Conservation (phyloP, 2,329 filamentous ascomycete species). For the Blumeria hordei region DNA sequence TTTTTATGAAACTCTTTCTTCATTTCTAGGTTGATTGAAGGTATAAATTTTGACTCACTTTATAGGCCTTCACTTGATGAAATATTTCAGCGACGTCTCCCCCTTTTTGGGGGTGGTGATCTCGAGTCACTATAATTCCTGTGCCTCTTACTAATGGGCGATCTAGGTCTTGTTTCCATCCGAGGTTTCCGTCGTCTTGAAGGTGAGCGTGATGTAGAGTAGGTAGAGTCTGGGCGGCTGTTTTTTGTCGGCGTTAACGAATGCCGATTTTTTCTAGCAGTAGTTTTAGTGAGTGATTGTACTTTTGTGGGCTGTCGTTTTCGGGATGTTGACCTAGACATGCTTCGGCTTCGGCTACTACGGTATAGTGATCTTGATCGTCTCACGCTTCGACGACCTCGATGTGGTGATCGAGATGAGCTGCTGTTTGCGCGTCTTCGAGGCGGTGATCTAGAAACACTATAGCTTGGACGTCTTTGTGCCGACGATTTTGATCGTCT, state of each 20-base stretch:
- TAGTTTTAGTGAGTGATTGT: background rate
- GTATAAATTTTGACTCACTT: no score
- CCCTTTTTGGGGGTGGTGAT: constrained; percentile 13
- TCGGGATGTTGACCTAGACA: background rate
- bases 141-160: constrained; percentile 11
- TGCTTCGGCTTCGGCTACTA: background rate
- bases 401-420: no score
- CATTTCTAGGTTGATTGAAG: no score
- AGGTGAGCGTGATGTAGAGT: background rate
- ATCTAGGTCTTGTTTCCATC: constrained; percentile 8
- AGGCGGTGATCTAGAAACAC: no score
- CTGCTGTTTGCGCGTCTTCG: no score
- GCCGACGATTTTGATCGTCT: no score
- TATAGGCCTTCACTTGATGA: no score
- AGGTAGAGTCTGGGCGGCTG: constrained; percentile 2
- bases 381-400: no score
- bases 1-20: no score
- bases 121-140: constrained; percentile 10
- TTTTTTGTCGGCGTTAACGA: constrained; percentile 1
- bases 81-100: background rate
- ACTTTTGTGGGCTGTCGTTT: background rate
- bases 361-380: no score
- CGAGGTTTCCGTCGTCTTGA: background rate
- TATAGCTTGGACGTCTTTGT: no score
- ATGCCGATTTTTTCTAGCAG: constrained; percentile 3